A percentile compares a stretch with the other conserved stretches of the same genome.
Evolutionary conservation across 495 filamentous ascomycete species (phyloP).

Genomic region (Saxophila tyrrhenica): DNA sequence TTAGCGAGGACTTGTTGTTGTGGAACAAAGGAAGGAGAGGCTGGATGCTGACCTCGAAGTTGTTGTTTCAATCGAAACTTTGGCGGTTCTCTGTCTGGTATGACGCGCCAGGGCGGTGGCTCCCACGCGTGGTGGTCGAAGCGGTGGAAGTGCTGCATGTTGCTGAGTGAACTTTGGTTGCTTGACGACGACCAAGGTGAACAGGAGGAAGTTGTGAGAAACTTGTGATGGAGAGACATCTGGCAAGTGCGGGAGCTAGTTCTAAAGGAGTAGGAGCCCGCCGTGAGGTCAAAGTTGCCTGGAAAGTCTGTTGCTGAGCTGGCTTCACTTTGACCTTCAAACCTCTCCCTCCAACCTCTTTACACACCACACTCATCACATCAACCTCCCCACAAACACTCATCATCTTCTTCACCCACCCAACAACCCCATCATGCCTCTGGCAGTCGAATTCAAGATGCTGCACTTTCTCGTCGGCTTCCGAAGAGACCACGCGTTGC

Average conservation of each 20-base stretch:
- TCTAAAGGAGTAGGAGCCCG: too few relatives aligned
- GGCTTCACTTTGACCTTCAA: background rate
- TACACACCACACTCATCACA: background rate
- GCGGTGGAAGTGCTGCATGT: background rate
- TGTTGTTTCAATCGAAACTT: too few relatives aligned
- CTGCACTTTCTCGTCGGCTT: background rate
- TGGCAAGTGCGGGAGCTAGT: too few relatives aligned
- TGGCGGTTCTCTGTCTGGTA: too few relatives aligned
- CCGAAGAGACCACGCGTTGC: background rate
- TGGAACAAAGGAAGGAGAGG: too few relatives aligned
- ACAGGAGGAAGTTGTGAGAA: background rate
- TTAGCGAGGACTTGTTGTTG: too few relatives aligned
- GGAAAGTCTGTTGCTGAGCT: too few relatives aligned
- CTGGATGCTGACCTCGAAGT: too few relatives aligned
- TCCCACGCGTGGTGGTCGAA: background rate
- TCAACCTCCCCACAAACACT: background rate
- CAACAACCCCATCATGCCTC: background rate
- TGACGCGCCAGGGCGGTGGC: background rate
- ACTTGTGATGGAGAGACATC: too few relatives aligned
- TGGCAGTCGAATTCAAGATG: background rate
- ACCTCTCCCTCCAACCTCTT: background rate
- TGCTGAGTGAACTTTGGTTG: background rate
- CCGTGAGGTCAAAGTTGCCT: too few relatives aligned
- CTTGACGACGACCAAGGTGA: background rate
- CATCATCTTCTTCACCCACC: background rate